Evolutionary conservation across 495 filamentous ascomycete species (phyloP), one percentile per base, ranked within the genome.

Genomic region (Trichoderma asperelloides): DNA sequence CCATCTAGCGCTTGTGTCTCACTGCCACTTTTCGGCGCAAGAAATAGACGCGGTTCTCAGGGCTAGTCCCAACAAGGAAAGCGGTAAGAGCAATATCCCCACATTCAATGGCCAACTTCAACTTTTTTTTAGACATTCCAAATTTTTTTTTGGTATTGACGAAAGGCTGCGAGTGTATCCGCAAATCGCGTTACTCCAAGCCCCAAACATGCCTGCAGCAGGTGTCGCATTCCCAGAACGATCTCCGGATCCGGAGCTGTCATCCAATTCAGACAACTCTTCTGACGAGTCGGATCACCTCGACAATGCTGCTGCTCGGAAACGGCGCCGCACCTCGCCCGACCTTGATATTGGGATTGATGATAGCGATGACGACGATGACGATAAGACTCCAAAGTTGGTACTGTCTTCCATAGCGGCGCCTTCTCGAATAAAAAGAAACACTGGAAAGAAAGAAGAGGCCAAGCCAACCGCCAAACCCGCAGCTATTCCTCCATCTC

Each of bases 371-470:
- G 51, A 64, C 1, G 70, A 69, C 8, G 69, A 65, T 15, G 66
- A 70, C 18, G 71, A 69, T 25, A 66, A 63, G 37, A 66, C 63
- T 11, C 63, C 65, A 28, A 64, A 67, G 41, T 57, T 33, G 25
- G 45, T 73, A 67, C 69, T 69, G 63, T 71, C 77, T 43, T 74
- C 74, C 27, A 70, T 80, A 68, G 74, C 73, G 51, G 79, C 77
- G 33, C 81, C 81, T 16, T 84, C 82, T 27, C 81, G 83, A 67
- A 79, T 84, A 63, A 84, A 79, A 67, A 75, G 75, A 66, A 74
- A 67, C 66, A 16, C 33, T 45, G 65, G 71, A 67, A 63, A 65
- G 65, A 60, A 68, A 65, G 49, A 63, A 28, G 12, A 45, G 23
- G 65, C 39, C n/a, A 49, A 67, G 5, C n/a, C 60, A 23, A 65